phyloP scores from a whole-genome alignment of 75 land plant genomes.

The Selaginella tamariscina region DNA sequence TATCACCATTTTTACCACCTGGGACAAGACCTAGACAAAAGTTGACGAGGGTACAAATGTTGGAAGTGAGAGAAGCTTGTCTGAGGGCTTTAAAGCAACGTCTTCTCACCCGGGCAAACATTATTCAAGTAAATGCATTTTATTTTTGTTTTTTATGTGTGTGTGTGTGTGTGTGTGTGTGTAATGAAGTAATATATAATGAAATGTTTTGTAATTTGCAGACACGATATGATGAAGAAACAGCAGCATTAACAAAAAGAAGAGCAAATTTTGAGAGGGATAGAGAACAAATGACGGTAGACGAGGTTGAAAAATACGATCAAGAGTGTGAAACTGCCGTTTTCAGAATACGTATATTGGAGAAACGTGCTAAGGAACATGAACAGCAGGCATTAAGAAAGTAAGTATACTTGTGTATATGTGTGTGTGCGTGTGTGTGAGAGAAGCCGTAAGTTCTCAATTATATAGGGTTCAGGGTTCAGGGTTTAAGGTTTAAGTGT shows the following conservation, averaged over 20 bases:
- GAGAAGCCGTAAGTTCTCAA: not conserved
- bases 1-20: conserved; percentile 25
- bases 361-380: conserved; percentile 25
- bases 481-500: not conserved
- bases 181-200: not conserved
- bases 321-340: conserved; percentile 20
- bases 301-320: conserved; percentile 30
- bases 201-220: not conserved
- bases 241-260: conserved; percentile 17
- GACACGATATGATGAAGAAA: conserved; percentile 29
- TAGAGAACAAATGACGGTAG: conserved; percentile 33
- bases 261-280: conserved; percentile 33
- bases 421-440: not conserved
- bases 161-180: no score
- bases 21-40: conserved; percentile 31
- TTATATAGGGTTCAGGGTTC: not conserved
- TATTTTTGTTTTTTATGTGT: no score
- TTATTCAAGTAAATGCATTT: conserved; percentile 21
- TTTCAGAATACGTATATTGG: conserved; percentile 27
- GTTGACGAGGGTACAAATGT: conserved; percentile 25
- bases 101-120: conserved; percentile 17
- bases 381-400: conserved; percentile 22
- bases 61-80: conserved; percentile 23
- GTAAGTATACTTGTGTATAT: conserved; percentile 6
- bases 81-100: conserved; percentile 19